Evolutionary conservation across 139 green algal species (phyloP).

Genomic region (Chlorella vulgaris): DNA sequence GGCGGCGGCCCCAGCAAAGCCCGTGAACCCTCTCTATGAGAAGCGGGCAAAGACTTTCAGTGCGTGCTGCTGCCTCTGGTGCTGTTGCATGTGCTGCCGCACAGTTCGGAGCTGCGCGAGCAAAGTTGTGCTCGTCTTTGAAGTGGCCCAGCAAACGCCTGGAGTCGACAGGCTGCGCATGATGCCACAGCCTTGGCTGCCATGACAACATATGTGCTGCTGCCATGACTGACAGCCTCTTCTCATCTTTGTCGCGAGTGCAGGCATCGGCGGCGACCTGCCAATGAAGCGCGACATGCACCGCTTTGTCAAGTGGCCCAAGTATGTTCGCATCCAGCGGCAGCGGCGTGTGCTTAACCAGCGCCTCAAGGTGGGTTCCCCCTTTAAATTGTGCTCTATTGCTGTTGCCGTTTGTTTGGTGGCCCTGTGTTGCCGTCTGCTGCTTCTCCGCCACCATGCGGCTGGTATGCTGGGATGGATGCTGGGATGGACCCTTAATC

Average conservation of each 20-base stretch:
- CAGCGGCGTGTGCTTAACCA: constrained; percentile 94
- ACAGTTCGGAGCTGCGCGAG: no score
- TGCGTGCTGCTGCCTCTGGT: constrained; percentile 41
- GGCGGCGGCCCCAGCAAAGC: constrained; percentile 72
- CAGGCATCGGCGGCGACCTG: constrained; percentile 83
- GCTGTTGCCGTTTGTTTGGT: no score
- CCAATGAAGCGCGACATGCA: constrained; percentile 93
- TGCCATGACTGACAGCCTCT: no score
- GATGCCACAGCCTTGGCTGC: no score
- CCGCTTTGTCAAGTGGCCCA: constrained; percentile 99
- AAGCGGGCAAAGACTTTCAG: constrained; percentile 93
- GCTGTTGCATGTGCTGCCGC: neutral
- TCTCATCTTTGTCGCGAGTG: neutral
- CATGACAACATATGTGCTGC: neutral
- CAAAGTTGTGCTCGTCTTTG: neutral
- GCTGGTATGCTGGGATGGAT: no score
- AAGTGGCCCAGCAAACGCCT: no score
- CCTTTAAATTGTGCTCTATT: no score
- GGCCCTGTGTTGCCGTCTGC: no score
- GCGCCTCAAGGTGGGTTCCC: constrained; percentile 81
- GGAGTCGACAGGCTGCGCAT: neutral
- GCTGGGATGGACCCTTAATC: no score
- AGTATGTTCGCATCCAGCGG: constrained; percentile 99
- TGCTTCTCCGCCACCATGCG: no score
- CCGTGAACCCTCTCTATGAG: constrained; percentile 95